Evolutionary conservation across 495 filamentous ascomycete genomes (phyloP).

Genomic region (Xylaria intraflava): DNA sequence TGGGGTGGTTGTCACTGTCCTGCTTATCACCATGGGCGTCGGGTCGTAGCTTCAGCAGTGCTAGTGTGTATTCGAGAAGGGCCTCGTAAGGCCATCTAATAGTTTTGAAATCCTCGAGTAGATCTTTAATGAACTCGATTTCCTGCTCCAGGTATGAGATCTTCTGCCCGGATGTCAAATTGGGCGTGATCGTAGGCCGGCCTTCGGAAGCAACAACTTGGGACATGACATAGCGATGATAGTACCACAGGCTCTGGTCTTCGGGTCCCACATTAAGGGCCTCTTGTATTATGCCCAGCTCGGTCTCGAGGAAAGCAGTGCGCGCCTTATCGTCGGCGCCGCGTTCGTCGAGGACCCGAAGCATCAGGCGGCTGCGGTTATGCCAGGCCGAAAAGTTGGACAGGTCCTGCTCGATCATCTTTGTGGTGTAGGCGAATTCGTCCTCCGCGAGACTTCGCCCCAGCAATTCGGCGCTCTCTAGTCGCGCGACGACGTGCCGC

Average conservation of each 20-base stretch:
- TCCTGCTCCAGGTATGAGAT: slow-evolving; percentile 60
- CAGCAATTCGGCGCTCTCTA: slow-evolving; percentile 53
- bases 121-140: slow-evolving; percentile 61
- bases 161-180: slow-evolving; percentile 55
- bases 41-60: slow-evolving; percentile 41
- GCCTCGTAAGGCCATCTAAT: slow-evolving; percentile 78
- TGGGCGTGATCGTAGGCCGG: slow-evolving; percentile 53
- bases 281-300: slow-evolving; percentile 65
- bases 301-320: slow-evolving; percentile 63
- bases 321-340: slow-evolving; percentile 55
- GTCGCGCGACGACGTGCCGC: slow-evolving; percentile 58
- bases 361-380: slow-evolving; percentile 74
- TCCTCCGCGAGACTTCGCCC: slow-evolving; percentile 59
- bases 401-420: slow-evolving; percentile 73
- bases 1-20: slow-evolving; percentile 39
- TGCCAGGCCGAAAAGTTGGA: slow-evolving; percentile 99
- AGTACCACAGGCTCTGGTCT: slow-evolving; percentile 94
- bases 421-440: slow-evolving; percentile 85
- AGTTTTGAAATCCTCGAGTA: slow-evolving; percentile 67
- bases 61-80: slow-evolving; percentile 56
- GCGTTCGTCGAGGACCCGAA: slow-evolving; percentile 62
- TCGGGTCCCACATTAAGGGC: slow-evolving; percentile 80
- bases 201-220: slow-evolving; percentile 39
- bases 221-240: slow-evolving; percentile 61
- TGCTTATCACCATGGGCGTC: slow-evolving; percentile 30